Evolutionary conservation across 805 yeast species (phyloP).

Genomic region (Myxozyma mucilagina): DNA sequence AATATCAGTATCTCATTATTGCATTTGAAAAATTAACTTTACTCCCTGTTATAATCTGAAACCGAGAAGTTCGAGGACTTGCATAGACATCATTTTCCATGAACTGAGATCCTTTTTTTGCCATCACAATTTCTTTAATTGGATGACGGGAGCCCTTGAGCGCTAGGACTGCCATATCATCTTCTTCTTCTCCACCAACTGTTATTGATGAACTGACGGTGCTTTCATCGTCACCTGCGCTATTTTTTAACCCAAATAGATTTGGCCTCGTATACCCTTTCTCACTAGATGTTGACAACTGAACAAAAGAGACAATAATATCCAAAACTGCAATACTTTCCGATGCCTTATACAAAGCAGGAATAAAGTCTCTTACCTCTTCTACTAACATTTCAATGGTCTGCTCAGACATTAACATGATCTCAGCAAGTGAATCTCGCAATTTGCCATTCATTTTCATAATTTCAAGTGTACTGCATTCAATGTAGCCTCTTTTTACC

Average conservation of each 20-base stretch:
- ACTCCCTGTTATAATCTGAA: conserved; percentile 55
- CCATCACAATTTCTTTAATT: conserved; percentile 40
- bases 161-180: conserved; percentile 23
- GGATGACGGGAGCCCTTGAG: conserved; percentile 48
- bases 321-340: conserved; percentile 50
- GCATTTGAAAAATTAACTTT: not conserved
- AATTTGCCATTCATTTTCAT: conserved; percentile 47
- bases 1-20: not conserved
- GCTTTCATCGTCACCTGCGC: not conserved
- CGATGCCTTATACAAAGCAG: conserved; percentile 46
- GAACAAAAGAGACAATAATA: conserved; percentile 37
- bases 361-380: conserved; percentile 38
- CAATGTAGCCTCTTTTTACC: conserved; percentile 39
- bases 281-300: conserved; percentile 30
- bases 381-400: conserved; percentile 41
- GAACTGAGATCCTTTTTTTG: conserved; percentile 34
- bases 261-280: conserved; percentile 19
- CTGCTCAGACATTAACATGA: conserved; percentile 47
- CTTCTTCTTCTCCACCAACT: not conserved
- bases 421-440: conserved; percentile 46
- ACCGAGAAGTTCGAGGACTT: conserved; percentile 42
- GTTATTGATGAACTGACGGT: not conserved
- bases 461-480: conserved; percentile 46
- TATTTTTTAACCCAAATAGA: not conserved
- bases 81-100: conserved; percentile 47